Evolutionary conservation across 805 yeast species (phyloP).

Genomic region (Pichia rugopelliculosa): DNA sequence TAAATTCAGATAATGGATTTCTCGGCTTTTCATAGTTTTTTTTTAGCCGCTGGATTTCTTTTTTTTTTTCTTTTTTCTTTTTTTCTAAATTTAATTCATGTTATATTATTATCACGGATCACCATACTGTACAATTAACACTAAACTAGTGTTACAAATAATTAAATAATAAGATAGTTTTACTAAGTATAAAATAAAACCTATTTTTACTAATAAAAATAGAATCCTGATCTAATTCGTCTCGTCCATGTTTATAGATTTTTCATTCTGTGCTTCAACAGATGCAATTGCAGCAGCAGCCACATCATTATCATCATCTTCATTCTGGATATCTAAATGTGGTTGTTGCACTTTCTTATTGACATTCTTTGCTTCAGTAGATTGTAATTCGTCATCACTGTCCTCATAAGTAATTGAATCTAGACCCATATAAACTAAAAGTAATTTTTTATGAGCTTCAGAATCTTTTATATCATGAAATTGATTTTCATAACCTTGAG

Average conservation of each 20-base stretch:
- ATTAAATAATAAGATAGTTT: too few species aligned
- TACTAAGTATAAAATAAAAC: too few species aligned
- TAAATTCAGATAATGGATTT: not conserved
- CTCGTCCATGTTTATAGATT: not conserved
- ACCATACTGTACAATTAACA: too few species aligned
- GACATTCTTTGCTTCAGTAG: not conserved
- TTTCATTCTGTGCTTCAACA: not conserved
- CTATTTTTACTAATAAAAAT: too few species aligned
- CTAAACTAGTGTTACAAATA: too few species aligned
- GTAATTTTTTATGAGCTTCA: conserved; percentile 27
- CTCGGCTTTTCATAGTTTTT: too few species aligned
- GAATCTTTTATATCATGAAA: conserved; percentile 26
- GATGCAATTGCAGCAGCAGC: not conserved
- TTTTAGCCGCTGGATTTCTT: too few species aligned
- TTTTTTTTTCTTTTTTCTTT: too few species aligned
- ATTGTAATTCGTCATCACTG: conserved; percentile 19
- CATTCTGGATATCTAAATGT: not conserved
- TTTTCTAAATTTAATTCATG: too few species aligned
- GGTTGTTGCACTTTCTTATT: not conserved
- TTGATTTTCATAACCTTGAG: conserved; percentile 20
- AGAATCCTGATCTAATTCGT: not conserved
- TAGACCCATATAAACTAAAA: conserved; percentile 32
- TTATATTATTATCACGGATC: too few species aligned
- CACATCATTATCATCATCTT: not conserved
- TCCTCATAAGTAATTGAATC: conserved; percentile 30